Percentiles rank a stretch among this genome's conserved stretches.
Evolutionary conservation across 169 alveolate genomes (phyloP).

Genomic region (Plasmodium adleri): DNA sequence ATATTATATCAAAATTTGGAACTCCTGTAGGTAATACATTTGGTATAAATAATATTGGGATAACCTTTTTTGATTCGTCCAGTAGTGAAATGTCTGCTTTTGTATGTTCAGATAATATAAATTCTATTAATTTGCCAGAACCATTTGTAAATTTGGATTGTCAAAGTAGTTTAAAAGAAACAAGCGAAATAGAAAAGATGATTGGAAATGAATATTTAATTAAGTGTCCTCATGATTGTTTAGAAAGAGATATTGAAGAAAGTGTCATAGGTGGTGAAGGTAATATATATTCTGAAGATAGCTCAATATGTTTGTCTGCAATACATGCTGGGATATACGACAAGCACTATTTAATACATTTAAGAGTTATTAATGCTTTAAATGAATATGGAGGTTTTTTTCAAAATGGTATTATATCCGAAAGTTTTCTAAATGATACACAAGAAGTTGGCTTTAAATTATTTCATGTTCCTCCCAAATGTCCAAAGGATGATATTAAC

Average conservation of each 20-base stretch:
- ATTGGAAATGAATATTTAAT: conserved; percentile 85
- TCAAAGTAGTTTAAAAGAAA: conserved; percentile 80
- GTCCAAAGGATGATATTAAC: conserved; percentile 73
- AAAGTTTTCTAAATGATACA: conserved; percentile 78
- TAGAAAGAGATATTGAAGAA: conserved; percentile 80
- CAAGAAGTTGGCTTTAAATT: conserved; percentile 83
- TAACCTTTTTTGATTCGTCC: conserved; percentile 80
- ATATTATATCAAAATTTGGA: conserved; percentile 44
- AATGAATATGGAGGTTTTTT: conserved; percentile 85
- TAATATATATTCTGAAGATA: conserved; percentile 87
- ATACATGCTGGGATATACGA: conserved; percentile 89
- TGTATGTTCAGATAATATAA: conserved; percentile 79
- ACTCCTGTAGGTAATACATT: conserved; percentile 77
- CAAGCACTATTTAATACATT: conserved; percentile 76
- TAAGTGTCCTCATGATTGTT: conserved; percentile 90
- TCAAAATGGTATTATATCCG: conserved; percentile 87
- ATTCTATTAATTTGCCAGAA: conserved; percentile 83
- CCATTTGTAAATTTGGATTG: conserved; percentile 83
- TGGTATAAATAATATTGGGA: conserved; percentile 79
- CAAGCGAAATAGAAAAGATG: conserved; percentile 85
- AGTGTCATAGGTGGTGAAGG: conserved; percentile 88
- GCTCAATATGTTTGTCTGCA: conserved; percentile 90
- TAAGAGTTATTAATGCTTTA: conserved; percentile 83
- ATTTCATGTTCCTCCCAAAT: conserved; percentile 78
- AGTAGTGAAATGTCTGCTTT: conserved; percentile 84